These are phyloP conservation scores for Venturiaceae sp. DNA, from an alignment of 2,329 filamentous ascomycete genomes.

Conservation along the genomic window DNA sequence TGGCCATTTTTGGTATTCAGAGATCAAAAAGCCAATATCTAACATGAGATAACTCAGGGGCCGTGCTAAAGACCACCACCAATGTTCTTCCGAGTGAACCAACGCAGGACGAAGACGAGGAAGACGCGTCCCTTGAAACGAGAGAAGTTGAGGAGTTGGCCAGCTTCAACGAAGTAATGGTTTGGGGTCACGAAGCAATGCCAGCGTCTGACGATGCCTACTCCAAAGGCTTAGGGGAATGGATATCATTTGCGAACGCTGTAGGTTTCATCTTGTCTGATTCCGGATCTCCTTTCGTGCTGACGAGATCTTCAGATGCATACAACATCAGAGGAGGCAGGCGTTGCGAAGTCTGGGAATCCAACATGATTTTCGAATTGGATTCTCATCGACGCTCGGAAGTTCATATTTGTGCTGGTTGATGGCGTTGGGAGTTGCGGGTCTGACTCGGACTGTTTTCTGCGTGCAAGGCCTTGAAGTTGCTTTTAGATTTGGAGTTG, in stretches of 20 bases:
- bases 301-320: not conserved
- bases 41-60: slow-evolving; percentile 7
- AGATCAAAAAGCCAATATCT: not conserved
- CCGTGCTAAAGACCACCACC: slow-evolving; percentile 20
- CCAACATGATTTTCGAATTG: not conserved
- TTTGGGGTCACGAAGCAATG: slow-evolving; percentile 74
- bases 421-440: too few relatives aligned
- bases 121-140: slow-evolving; percentile 15
- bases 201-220: slow-evolving; percentile 57
- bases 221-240: slow-evolving; percentile 67
- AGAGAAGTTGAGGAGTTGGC: slow-evolving; percentile 50
- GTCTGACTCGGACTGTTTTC: too few relatives aligned
- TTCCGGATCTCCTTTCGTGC: not conserved
- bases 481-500: too few relatives aligned
- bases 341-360: not conserved
- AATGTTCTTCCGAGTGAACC: slow-evolving; percentile 13
- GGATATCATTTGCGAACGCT: slow-evolving; percentile 63
- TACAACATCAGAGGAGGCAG: not conserved
- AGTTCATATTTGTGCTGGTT: too few relatives aligned
- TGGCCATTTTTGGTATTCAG: not conserved
- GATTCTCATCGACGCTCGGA: too few relatives aligned
- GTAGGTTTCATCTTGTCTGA: slow-evolving; percentile 32
- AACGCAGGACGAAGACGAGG: slow-evolving; percentile 14
- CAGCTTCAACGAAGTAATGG: slow-evolving; percentile 62
- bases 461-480: too few relatives aligned